These are phyloP conservation scores for Leavenworthia alabamica DNA, from an alignment of 345 rosid species.

Conservation along the genomic window DNA sequence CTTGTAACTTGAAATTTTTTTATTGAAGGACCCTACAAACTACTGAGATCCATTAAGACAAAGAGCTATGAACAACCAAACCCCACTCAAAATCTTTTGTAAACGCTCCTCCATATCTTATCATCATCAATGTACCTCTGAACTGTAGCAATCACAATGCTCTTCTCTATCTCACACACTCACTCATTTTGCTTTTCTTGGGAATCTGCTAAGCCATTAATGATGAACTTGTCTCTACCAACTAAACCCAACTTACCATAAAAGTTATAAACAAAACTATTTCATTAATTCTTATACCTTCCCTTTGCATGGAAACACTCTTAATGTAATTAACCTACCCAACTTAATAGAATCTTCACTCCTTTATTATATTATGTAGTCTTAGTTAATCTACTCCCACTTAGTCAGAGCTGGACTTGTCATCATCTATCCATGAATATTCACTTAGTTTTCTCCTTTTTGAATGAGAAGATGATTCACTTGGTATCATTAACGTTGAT, in stretches of 20 bases:
- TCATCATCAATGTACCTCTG: slow-evolving; percentile 16
- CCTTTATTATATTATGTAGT: slow-evolving; percentile 23
- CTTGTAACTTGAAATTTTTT: not conserved
- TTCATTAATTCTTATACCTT: slow-evolving; percentile 21
- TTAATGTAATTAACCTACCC: slow-evolving; percentile 6
- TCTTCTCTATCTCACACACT: slow-evolving; percentile 1
- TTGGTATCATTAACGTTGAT: slow-evolving; percentile 41
- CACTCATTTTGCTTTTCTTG: slow-evolving; percentile 35
- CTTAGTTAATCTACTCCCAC: not conserved
- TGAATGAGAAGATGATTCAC: slow-evolving; percentile 35
- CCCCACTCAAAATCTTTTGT: slow-evolving; percentile 15
- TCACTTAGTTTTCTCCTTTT: slow-evolving; percentile 71
- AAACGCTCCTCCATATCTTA: slow-evolving; percentile 26
- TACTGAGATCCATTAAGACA: slow-evolving; percentile 30
- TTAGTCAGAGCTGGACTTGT: slow-evolving; percentile 8
- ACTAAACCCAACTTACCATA: slow-evolving; percentile 29
- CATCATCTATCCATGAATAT: slow-evolving; percentile 54
- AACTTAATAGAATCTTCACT: slow-evolving; percentile 18
- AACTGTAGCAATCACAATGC: too few relatives aligned
- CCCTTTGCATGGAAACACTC: slow-evolving; percentile 17
- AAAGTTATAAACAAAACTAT: slow-evolving; percentile 19
- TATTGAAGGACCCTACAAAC: slow-evolving; percentile 11
- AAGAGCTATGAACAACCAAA: not conserved
- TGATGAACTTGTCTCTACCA: slow-evolving; percentile 47
- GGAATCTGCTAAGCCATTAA: slow-evolving; percentile 77